Base-by-base conservation (phyloP, 176 grass and related monocot genomes). In the Avena insularis region DNA sequence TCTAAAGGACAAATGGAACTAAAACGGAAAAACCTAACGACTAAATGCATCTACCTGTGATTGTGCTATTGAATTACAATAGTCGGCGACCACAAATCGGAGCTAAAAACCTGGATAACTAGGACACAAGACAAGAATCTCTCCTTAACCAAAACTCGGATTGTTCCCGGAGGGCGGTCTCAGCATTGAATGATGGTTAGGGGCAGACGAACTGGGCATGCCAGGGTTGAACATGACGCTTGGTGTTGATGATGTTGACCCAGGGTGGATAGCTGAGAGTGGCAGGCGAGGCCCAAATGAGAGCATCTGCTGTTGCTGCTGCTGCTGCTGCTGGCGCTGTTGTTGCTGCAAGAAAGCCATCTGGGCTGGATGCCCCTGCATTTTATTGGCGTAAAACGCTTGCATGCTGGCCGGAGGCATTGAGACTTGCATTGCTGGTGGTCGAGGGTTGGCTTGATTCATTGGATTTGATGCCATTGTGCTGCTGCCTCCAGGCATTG, bases 141-240 rank as follows among this genome's bases (percentile, higher is more conserved):
- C 29, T 38, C 16, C 74, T 85, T 76, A 95, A 12, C 88, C 92
- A 85, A 94, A 67, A 85, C 87, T 95, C 55, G 87, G 82, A 90
- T 94, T 91, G 83, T 87, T 92, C 33, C 90, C 90, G 38, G 97
- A 88, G 7, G 88, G 82, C 51, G 94, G 88, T 94, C 93, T 98
- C 85, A 93, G 88, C 80, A 90, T 68, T 9, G 90, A 56, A 64
- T 95, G 92, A 81, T 92, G 88, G 79, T 91, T 91, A 88, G 92
- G 76, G 12, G 78, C 51, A 3, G 79, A 60, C 21, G 79, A 82
- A 79, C 85, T 90, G 13, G 93, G 31, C 87, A 90, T 91, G 47
- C 68, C 88, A 17, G 90, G 83, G 87, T 88, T 93, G 71, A 94
- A 96, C 90, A 84, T 87, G 73, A 46, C 88, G 75, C 79, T 94